These are phyloP conservation scores for Straminergon stramineum DNA, from an alignment of 225 moss, liverwort and hornwort genomes.

Conservation along the genomic window DNA sequence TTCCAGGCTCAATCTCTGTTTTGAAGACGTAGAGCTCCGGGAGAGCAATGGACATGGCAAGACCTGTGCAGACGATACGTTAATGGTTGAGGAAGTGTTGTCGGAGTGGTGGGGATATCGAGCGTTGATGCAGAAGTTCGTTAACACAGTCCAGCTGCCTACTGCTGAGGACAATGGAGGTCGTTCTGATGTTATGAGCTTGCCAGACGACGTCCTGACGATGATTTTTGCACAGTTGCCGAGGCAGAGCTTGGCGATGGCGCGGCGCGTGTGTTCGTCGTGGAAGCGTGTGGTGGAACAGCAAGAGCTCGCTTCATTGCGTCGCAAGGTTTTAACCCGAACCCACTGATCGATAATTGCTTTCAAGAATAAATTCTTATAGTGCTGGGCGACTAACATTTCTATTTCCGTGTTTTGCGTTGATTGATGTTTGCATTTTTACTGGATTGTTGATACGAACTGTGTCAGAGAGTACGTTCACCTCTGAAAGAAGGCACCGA, in stretches of 20 bases:
- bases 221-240: slow-evolving; percentile 31
- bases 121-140: slow-evolving; percentile 1
- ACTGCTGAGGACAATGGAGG: background rate
- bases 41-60: background rate
- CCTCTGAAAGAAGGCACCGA: background rate
- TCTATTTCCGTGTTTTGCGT: background rate
- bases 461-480: background rate
- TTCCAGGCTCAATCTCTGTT: background rate
- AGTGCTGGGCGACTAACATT: background rate
- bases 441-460: background rate
- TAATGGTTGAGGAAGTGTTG: background rate
- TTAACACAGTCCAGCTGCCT: background rate
- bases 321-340: slow-evolving; percentile 11
- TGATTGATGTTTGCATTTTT: background rate
- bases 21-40: background rate
- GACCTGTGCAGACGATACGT: background rate
- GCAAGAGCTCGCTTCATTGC: slow-evolving; percentile 23
- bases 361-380: background rate
- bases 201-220: slow-evolving; percentile 42
- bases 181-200: slow-evolving; percentile 3
- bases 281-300: slow-evolving; percentile 45
- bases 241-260: slow-evolving; percentile 18
- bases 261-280: slow-evolving; percentile 30
- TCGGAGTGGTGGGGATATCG: slow-evolving; percentile 26
- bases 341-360: background rate